A percentile compares a stretch with the other conserved stretches of the same genome.
Conservation (phyloP, 2,329 filamentous ascomycete genomes). For the Xylariaceae sp. region DNA sequence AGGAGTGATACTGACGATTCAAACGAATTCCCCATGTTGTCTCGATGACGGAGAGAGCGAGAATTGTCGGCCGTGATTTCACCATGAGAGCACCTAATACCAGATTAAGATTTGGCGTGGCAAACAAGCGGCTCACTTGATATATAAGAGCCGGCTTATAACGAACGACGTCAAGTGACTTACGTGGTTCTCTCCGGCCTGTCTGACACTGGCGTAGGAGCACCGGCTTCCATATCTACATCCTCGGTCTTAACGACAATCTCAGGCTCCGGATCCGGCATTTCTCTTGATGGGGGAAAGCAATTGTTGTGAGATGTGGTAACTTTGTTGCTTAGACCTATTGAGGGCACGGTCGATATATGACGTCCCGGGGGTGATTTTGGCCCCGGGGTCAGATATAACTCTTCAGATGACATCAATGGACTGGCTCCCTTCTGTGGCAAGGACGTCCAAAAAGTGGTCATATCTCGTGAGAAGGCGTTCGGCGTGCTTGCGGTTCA, state of each 20-base stretch:
- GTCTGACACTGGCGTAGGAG: conserved; percentile 20
- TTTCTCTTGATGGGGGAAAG: conserved; percentile 25
- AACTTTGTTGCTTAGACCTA: conserved; percentile 23
- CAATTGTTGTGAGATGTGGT: conserved; percentile 21
- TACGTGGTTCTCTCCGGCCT: conserved; percentile 24
- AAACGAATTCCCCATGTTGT: conserved; percentile 32
- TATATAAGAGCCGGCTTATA: conserved; percentile 11
- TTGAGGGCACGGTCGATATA: conserved; percentile 24
- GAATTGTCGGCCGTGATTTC: conserved; percentile 16
- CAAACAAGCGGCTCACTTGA: conserved; percentile 5
- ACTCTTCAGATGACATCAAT: conserved; percentile 28
- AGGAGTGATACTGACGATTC: conserved; percentile 51
- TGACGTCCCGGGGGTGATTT: conserved; percentile 26
- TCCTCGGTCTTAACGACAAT: conserved; percentile 32
- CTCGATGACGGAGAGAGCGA: conserved; percentile 7
- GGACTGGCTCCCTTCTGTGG: conserved; percentile 28
- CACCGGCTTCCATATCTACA: conserved; percentile 27
- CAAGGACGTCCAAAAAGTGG: conserved; percentile 26
- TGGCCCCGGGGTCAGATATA: conserved; percentile 30
- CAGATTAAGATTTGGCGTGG: conserved; percentile 22
- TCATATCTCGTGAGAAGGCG: conserved; percentile 31
- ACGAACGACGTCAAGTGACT: conserved; percentile 23
- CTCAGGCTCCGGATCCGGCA: conserved; percentile 30
- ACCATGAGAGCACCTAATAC: conserved; percentile 30
- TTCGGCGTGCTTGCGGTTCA: conserved; percentile 22